These are phyloP conservation scores for Sequoia sempervirens DNA, from an alignment of 75 land plant species.

Conservation along the genomic window DNA sequence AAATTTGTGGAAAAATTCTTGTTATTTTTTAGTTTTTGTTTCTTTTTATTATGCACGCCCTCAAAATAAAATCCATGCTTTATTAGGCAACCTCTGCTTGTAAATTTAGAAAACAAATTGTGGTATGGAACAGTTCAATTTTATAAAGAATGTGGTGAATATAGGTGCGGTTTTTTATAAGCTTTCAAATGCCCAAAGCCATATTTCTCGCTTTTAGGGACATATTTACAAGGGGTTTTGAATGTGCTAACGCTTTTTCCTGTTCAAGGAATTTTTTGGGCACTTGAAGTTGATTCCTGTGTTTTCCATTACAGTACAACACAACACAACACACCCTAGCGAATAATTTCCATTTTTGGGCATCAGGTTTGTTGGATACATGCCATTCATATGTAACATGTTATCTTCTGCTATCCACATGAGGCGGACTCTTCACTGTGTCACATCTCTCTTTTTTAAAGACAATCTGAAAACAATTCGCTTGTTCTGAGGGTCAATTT, in stretches of 20 bases:
- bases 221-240: not conserved
- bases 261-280: no score
- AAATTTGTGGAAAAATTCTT: not conserved
- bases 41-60: not conserved
- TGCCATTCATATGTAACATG: not conserved
- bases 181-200: not conserved
- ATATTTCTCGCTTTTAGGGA: not conserved
- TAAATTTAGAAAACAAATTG: not conserved
- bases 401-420: not conserved
- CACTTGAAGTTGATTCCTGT: no score
- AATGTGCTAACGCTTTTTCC: no score
- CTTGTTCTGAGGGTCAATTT: not conserved
- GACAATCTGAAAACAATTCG: not conserved
- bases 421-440: not conserved
- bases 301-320: not conserved
- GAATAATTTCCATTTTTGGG: not conserved
- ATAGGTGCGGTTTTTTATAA: not conserved
- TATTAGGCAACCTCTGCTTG: not conserved
- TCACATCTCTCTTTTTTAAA: not conserved
- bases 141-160: not conserved
- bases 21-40: not conserved
- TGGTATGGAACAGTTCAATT: not conserved
- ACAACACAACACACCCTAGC: not conserved
- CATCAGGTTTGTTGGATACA: constrained; percentile 1
- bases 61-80: not conserved